These are phyloP conservation scores for Austroboletus niveus DNA, from an alignment of 1,284 basidiomycete species.

Conservation along the genomic window DNA sequence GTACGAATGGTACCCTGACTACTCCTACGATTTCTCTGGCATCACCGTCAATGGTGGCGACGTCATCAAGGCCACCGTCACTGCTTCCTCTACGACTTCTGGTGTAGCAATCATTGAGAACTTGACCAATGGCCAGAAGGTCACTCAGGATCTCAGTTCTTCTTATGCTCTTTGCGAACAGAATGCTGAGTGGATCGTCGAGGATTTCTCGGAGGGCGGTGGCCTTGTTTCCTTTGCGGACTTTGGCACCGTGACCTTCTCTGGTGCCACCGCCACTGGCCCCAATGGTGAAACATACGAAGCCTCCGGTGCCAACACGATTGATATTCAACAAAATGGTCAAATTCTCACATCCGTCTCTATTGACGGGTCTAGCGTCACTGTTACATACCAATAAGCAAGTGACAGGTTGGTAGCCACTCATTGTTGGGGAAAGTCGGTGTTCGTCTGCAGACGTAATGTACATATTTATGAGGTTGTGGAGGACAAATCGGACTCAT, in stretches of 20 bases:
- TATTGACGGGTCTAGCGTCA: constrained; percentile 2
- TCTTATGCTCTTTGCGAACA: constrained; percentile 1
- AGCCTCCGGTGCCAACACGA: constrained; percentile 10
- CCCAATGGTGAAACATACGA: constrained; percentile 4
- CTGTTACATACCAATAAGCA: neutral
- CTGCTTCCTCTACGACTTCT: neutral
- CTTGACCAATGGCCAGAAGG: constrained; percentile 8
- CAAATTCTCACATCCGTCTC: constrained; percentile 11
- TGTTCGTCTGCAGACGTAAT: too few species aligned
- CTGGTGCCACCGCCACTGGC: constrained; percentile 11
- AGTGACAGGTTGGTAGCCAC: too few species aligned
- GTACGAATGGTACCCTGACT: neutral
- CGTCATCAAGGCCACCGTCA: neutral
- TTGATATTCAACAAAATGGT: constrained; percentile 20
- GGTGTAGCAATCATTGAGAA: constrained; percentile 15
- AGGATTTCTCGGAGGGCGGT: constrained; percentile 11
- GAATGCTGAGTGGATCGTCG: constrained; percentile 27
- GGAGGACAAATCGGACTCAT: too few species aligned
- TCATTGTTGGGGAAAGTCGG: too few species aligned
- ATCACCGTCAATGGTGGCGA: neutral
- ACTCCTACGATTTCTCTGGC: neutral
- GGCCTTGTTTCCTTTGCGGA: constrained; percentile 9
- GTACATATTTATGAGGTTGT: too few species aligned
- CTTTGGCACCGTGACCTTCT: constrained; percentile 23
- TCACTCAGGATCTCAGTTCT: constrained; percentile 7